phyloP scores from a whole-genome alignment of 2,329 filamentous ascomycete genomes.

The Alternaria sp. region DNA sequence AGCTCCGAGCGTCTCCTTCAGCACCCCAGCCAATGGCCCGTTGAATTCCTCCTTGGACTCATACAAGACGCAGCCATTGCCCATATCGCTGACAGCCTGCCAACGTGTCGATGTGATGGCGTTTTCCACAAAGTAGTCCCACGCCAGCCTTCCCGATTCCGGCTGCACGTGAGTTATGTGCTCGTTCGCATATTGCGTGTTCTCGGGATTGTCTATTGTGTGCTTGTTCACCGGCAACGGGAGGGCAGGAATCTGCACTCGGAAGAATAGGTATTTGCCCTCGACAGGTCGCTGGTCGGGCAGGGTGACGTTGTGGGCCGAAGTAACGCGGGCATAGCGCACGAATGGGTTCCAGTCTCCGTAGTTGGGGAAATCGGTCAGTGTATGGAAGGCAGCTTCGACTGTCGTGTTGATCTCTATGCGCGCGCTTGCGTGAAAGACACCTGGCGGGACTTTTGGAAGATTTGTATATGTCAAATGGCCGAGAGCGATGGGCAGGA shows the following conservation, averaged over 20 bases:
- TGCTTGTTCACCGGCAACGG: conserved; percentile 38
- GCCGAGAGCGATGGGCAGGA: conserved; percentile 9
- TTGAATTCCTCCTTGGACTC: conserved; percentile 44
- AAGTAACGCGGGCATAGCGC: conserved; percentile 36
- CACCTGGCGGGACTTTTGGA: conserved; percentile 34
- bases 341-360: conserved; percentile 47
- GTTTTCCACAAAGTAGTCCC: conserved; percentile 28
- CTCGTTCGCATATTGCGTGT: conserved; percentile 39
- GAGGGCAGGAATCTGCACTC: conserved; percentile 43
- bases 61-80: conserved; percentile 39
- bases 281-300: conserved; percentile 39
- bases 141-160: conserved; percentile 37
- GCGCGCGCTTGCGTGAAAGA: conserved; percentile 41
- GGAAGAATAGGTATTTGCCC: conserved; percentile 33
- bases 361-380: conserved; percentile 41
- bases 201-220: conserved; percentile 37
- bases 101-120: conserved; percentile 35
- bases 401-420: conserved; percentile 37
- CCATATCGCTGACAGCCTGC: conserved; percentile 40
- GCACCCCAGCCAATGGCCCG: conserved; percentile 27
- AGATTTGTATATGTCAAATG: conserved; percentile 36
- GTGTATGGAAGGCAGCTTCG: conserved; percentile 36
- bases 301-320: conserved; percentile 30
- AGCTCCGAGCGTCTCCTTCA: conserved; percentile 27
- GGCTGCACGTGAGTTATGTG: conserved; percentile 43